Percentiles rank a stretch among this genome's conserved stretches.
These are phyloP conservation scores for Blastobotrys raffinosifermentans DNA, from an alignment of 1,139 yeast genomes.

Conservation along the genomic window DNA sequence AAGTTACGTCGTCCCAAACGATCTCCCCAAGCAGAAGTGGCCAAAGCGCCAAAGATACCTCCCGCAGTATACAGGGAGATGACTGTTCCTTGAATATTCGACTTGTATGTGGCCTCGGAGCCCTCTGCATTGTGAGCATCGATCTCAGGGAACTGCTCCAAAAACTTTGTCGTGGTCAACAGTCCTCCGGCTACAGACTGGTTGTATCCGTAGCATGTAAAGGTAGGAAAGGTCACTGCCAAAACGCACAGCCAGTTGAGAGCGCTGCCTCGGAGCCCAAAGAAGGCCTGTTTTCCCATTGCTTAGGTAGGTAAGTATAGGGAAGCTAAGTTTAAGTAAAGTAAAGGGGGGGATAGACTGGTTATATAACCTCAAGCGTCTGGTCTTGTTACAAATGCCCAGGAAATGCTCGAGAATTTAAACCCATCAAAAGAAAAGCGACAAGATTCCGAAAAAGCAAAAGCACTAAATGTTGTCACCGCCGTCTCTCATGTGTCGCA, in stretches of 20 bases:
- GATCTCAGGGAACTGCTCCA: slow-evolving; percentile 38
- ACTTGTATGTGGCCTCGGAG: slow-evolving; percentile 11
- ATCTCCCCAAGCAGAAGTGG: slow-evolving; percentile 58
- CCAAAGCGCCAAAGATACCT: slow-evolving; percentile 65
- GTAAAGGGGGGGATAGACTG: too few species aligned
- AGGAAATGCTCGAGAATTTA: too few species aligned
- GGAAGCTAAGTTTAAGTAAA: too few species aligned
- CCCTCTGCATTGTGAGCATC: slow-evolving; percentile 27
- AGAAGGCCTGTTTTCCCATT: too few species aligned
- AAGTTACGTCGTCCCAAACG: slow-evolving; percentile 59
- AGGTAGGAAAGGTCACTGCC: slow-evolving; percentile 15
- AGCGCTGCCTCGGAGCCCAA: slow-evolving; percentile 10
- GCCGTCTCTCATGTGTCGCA: too few species aligned
- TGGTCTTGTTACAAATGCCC: too few species aligned
- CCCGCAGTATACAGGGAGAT: slow-evolving; percentile 59
- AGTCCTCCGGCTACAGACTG: slow-evolving; percentile 47
- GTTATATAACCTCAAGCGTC: too few species aligned
- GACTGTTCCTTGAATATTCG: slow-evolving; percentile 26
- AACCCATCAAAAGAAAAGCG: too few species aligned
- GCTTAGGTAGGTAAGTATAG: too few species aligned
- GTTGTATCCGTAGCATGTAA: slow-evolving; percentile 39
- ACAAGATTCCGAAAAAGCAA: too few species aligned
- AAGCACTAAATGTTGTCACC: too few species aligned
- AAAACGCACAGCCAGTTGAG: slow-evolving; percentile 8
- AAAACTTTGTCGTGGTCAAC: slow-evolving; percentile 37